Evolutionary conservation across 306 rosid species (phyloP), one percentile per base, ranked within the genome.

Genomic region (Vachellia collinsii): DNA sequence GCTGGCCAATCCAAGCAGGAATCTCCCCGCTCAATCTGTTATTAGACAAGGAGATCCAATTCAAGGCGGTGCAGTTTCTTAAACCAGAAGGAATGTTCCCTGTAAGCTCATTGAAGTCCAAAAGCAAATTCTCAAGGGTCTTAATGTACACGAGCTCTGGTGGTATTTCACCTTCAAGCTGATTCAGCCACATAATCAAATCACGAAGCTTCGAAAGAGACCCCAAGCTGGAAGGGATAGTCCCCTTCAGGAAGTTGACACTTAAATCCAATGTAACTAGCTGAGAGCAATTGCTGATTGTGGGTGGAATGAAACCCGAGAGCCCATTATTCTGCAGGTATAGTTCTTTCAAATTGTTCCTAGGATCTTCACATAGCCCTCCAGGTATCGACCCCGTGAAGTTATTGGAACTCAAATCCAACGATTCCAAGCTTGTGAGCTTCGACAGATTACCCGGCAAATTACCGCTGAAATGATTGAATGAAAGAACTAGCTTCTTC

Each of bases 381-480:
- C 3, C 22, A 0, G 97, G 97, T 56, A 96, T 87, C 5, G 77
- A 10, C 8, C 98, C 97, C 11, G 83, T 41, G 36, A 96, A 85
- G 82, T 79, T 86, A 73, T 96, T 96, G 4, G 94, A 88, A 73
- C 94, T 92, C 83, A 96, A 97, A 93, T 96, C 99, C 90, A 96
- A 79, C 14, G 80, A 75, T 48, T 90, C 92, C 82, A 96, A 69
- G 38, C n/a, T 29, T 16, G 82, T 25, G 0, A 96, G 82, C 69
- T 79, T 68, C 9, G 98, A 87, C 23, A 92, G 37, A 3, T 90
- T 85, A 53, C 58, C 90, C 3, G 98, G 93, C 69, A 96, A 37
- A 3, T 12, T 1, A 11, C 97, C 98, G 0, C 1, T 3, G 67
- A 90, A 96, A 0, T 8, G 5, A 78, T 96, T 96, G 78, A 80